Percentiles rank a stretch among this genome's conserved stretches.
Conservation (phyloP, 192 early-diverging fungal genomes). For the Obelidium mucronatum region DNA sequence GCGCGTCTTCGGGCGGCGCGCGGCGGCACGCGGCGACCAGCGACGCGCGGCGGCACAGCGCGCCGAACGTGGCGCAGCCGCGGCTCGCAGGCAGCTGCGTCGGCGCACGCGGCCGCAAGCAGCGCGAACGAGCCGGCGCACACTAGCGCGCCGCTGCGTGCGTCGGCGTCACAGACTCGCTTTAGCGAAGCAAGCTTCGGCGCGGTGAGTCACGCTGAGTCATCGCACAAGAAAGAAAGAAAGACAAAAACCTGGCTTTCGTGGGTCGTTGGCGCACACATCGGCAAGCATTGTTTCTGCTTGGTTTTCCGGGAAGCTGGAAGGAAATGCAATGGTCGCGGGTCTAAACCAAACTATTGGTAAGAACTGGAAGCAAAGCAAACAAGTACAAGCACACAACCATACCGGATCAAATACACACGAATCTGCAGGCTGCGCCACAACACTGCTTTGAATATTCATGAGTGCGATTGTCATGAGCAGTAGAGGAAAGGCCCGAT, state of each 20-base stretch:
- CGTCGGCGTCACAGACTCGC: not conserved
- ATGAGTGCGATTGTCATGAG: too few relatives aligned
- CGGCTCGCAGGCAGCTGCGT: not conserved
- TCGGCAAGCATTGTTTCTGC: conserved; percentile 21
- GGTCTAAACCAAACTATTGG: not conserved
- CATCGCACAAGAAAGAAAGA: too few relatives aligned
- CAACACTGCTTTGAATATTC: too few relatives aligned
- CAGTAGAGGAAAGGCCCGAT: too few relatives aligned
- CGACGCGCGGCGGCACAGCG: conserved; percentile 19
- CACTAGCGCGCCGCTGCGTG: not conserved
- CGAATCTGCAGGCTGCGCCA: conserved; percentile 31
- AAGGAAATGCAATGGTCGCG: conserved; percentile 9
- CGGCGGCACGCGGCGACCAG: conserved; percentile 24
- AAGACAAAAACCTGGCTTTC: conserved; percentile 33
- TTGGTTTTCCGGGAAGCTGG: not conserved
- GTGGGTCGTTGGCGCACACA: conserved; percentile 6
- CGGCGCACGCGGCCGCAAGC: conserved; percentile 1
- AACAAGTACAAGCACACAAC: not conserved
- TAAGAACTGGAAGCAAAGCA: not conserved
- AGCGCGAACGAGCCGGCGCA: not conserved
- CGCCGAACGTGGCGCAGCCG: conserved; percentile 18
- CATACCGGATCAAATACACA: conserved; percentile 38
- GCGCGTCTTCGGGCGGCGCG: not conserved
- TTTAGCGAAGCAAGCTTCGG: not conserved
- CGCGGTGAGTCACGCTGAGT: too few relatives aligned